These are phyloP conservation scores for Annulohypoxylon moriforme DNA, from an alignment of 495 filamentous ascomycete genomes.

Conservation along the genomic window DNA sequence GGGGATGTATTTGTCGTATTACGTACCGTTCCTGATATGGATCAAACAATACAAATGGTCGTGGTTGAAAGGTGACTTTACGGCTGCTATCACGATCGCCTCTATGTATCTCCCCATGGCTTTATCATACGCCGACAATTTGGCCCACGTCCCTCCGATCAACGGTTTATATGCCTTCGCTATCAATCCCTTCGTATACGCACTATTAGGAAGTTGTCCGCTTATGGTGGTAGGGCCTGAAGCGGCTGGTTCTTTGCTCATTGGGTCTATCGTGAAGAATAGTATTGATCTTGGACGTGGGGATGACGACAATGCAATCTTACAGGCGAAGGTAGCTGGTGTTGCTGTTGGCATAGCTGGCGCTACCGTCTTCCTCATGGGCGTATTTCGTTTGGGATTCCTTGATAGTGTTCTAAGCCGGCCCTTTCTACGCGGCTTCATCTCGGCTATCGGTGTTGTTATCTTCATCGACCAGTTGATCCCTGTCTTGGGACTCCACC, in stretches of 20 bases:
- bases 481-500: slow-evolving; percentile 84
- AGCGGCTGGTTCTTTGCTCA: slow-evolving; percentile 89
- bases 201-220: slow-evolving; percentile 88
- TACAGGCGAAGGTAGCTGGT: slow-evolving; percentile 87
- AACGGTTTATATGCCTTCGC: slow-evolving; percentile 97
- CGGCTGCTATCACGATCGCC: slow-evolving; percentile 88
- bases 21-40: slow-evolving; percentile 92
- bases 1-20: slow-evolving; percentile 88
- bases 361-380: slow-evolving; percentile 84
- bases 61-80: slow-evolving; percentile 85
- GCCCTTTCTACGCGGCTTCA: slow-evolving; percentile 94
- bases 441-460: slow-evolving; percentile 94
- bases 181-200: slow-evolving; percentile 89
- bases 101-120: slow-evolving; percentile 99
- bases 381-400: slow-evolving; percentile 87
- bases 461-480: slow-evolving; percentile 96
- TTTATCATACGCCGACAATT: slow-evolving; percentile 90
- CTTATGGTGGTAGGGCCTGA: slow-evolving; percentile 96
- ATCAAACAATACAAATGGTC: slow-evolving; percentile 82
- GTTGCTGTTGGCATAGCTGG: slow-evolving; percentile 89
- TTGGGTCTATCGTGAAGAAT: slow-evolving; percentile 84
- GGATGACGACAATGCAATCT: slow-evolving; percentile 74
- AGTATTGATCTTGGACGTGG: slow-evolving; percentile 77
- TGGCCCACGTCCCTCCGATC: slow-evolving; percentile 92
- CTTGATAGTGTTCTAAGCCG: slow-evolving; percentile 93